These are phyloP conservation scores for Kwoniella dejecticola DNA, from an alignment of 768 basidiomycete species.

Conservation along the genomic window DNA sequence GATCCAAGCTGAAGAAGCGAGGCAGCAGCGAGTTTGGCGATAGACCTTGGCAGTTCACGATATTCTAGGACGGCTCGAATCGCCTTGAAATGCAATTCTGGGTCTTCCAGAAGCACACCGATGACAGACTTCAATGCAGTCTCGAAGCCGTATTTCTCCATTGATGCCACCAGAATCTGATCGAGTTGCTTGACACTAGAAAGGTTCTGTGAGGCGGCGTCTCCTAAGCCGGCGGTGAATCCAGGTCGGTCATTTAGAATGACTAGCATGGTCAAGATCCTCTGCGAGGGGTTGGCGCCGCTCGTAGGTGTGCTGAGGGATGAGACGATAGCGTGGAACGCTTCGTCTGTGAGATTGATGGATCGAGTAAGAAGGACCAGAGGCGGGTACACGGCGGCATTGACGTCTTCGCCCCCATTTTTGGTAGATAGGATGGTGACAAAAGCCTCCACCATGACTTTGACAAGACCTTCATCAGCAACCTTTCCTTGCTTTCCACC, in stretches of 20 bases:
- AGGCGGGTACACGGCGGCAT: constrained; percentile 51
- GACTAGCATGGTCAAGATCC: constrained; percentile 47
- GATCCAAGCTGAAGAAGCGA: constrained; percentile 22
- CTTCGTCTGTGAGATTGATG: constrained; percentile 45
- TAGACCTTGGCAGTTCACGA: constrained; percentile 17
- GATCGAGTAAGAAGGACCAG: constrained; percentile 50
- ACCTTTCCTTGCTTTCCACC: constrained; percentile 64
- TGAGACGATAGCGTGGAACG: constrained; percentile 42
- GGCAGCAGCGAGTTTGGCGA: constrained; percentile 21
- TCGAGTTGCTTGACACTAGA: constrained; percentile 34
- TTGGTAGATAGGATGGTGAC: constrained; percentile 36
- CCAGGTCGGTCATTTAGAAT: constrained; percentile 43
- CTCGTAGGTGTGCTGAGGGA: constrained; percentile 36
- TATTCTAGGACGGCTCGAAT: constrained; percentile 12
- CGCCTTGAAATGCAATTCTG: constrained; percentile 15
- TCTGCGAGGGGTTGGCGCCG: constrained; percentile 47
- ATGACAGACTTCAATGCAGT: constrained; percentile 31
- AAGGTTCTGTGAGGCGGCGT: constrained; percentile 27
- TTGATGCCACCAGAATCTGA: constrained; percentile 33
- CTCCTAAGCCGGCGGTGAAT: constrained; percentile 33
- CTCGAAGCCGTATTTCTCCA: constrained; percentile 46
- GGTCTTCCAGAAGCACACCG: constrained; percentile 4
- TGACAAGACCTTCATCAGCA: constrained; percentile 46
- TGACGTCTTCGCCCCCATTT: constrained; percentile 41
- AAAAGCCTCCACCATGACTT: constrained; percentile 48